Percentiles rank a stretch among this genome's conserved stretches.
These are phyloP conservation scores for Trichoderma polysporum DNA, from an alignment of 2,329 filamentous ascomycete species.

Conservation along the genomic window DNA sequence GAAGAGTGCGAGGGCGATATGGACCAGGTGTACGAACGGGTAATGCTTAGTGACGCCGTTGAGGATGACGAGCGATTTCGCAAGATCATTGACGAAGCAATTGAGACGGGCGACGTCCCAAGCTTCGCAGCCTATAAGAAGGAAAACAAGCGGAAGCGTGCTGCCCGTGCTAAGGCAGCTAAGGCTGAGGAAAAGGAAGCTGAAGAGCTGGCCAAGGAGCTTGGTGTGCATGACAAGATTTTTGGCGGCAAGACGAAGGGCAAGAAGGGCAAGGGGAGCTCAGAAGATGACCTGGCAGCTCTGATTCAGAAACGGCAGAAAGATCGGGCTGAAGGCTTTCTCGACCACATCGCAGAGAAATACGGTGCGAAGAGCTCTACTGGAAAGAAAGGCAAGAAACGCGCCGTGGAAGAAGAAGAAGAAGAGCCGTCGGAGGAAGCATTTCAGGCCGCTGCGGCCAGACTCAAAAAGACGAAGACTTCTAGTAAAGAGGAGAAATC, in stretches of 20 bases:
- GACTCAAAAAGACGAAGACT: constrained; percentile 37
- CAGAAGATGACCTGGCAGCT: constrained; percentile 63
- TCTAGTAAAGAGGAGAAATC: not conserved
- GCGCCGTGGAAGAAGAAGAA: constrained; percentile 54
- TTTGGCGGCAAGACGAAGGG: constrained; percentile 53
- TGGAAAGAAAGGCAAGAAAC: constrained; percentile 53
- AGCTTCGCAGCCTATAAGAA: constrained; percentile 67
- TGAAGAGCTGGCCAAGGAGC: constrained; percentile 69
- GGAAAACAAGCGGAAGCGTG: constrained; percentile 66
- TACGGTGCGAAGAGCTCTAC: constrained; percentile 54
- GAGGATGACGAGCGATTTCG: constrained; percentile 86
- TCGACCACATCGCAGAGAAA: constrained; percentile 75
- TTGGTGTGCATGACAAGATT: constrained; percentile 71
- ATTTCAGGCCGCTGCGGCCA: constrained; percentile 57
- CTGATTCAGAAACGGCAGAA: constrained; percentile 73
- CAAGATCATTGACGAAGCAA: constrained; percentile 76
- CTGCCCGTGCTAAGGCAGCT: constrained; percentile 60
- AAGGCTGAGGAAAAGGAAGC: constrained; percentile 70
- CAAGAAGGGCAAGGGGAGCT: constrained; percentile 43
- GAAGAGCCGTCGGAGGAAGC: constrained; percentile 62
- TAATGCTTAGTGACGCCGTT: constrained; percentile 83
- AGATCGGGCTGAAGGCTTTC: constrained; percentile 58
- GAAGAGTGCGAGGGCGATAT: constrained; percentile 71
- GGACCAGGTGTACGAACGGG: constrained; percentile 71
- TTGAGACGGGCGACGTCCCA: constrained; percentile 66